phyloP scores from a whole-genome alignment of 2,329 filamentous ascomycete species.

The Fusarium napiforme region DNA sequence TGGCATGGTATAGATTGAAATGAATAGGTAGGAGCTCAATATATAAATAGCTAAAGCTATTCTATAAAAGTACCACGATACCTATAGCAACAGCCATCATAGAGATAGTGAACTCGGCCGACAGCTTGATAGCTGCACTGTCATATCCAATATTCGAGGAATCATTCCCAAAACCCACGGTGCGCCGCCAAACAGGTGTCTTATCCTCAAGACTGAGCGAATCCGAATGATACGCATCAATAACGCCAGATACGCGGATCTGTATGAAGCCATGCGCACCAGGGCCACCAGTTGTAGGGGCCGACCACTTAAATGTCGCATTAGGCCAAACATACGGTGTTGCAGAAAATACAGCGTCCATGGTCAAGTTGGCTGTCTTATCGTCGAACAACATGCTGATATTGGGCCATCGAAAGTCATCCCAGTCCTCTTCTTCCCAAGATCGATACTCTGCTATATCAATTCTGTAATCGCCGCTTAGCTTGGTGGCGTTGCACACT shows the following conservation, averaged over 20 bases:
- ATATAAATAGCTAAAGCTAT: too few species aligned
- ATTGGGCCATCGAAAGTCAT: neutral
- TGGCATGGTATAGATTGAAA: too few species aligned
- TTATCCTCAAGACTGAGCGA: neutral
- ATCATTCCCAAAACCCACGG: slow-evolving; percentile 4
- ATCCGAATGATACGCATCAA: slow-evolving; percentile 7
- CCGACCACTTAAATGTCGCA: neutral
- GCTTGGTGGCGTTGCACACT: neutral
- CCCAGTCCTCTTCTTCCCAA: neutral
- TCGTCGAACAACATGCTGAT: slow-evolving; percentile 1
- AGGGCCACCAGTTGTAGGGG: neutral
- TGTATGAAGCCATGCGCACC: neutral
- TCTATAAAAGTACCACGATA: neutral
- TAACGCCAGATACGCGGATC: neutral
- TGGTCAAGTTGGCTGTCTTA: neutral
- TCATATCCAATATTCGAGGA: neutral
- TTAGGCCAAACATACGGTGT: neutral
- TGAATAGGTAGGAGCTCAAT: too few species aligned
- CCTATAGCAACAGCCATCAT: neutral
- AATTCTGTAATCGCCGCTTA: neutral
- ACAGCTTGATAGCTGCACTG: neutral
- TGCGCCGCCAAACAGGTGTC: neutral
- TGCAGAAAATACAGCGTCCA: neutral
- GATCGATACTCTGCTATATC: fast-evolving
- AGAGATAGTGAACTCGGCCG: fast-evolving